Percentiles rank a stretch among this genome's conserved stretches.
phyloP scores from a whole-genome alignment of 2,329 filamentous ascomycete genomes.

The Colletotrichum sp. region DNA sequence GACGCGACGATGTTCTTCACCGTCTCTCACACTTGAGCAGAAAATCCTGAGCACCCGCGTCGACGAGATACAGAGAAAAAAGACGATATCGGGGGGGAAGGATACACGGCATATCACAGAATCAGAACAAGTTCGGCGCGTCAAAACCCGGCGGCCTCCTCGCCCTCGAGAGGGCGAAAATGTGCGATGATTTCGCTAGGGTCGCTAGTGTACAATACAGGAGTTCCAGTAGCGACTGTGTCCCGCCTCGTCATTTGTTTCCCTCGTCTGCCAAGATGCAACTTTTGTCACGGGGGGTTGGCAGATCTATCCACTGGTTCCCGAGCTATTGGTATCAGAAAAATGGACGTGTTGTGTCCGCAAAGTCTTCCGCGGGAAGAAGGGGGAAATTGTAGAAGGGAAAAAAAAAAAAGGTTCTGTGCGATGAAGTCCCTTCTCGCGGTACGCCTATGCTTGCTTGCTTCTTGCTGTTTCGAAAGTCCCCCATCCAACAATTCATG shows the following conservation, averaged over 20 bases:
- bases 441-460: slow-evolving; percentile 20
- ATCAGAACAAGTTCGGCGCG: neutral
- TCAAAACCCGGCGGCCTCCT: slow-evolving; percentile 15
- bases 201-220: neutral
- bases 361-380: neutral
- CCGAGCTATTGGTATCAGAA: neutral
- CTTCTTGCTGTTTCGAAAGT: slow-evolving; percentile 1
- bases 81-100: neutral
- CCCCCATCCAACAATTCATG: neutral
- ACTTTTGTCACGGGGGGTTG: neutral
- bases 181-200: neutral
- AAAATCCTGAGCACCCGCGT: neutral
- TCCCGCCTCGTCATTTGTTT: neutral
- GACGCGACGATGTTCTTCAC: neutral
- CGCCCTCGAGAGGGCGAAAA: slow-evolving; percentile 5
- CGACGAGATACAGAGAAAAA: neutral
- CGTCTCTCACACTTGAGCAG: neutral
- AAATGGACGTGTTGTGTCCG: neutral
- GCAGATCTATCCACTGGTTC: neutral
- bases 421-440: neutral
- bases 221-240: slow-evolving; percentile 10
- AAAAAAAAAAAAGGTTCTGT: neutral
- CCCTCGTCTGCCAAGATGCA: neutral
- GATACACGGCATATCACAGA: neutral
- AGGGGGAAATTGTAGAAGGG: neutral